Base-by-base conservation (phyloP, 345 rosid species). In the Gossypium bickii region DNA sequence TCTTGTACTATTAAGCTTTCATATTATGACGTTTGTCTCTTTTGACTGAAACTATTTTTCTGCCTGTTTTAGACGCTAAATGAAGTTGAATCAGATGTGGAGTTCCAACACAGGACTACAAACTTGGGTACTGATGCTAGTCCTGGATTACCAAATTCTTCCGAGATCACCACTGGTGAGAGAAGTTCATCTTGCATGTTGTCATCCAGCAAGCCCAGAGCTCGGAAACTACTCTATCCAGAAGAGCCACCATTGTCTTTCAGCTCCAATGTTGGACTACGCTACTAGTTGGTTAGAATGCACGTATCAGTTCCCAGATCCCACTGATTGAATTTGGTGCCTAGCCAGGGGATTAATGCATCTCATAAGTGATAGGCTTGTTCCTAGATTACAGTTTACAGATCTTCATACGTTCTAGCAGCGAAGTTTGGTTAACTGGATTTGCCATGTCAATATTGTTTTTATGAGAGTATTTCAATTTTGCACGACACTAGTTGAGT, bases 41-140 rank as follows among this genome's bases (percentile, higher is more conserved):
- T 17, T 47, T 41, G 59, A 38, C 56, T 48, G 43, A 45, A 52
- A 5, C 41, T 45, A 44, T 41, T 59, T 18, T 61, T 41, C 20
- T 41, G 12, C 44, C 61, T 71, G 34, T 74, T 77, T 41, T 45
- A 81, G 87, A 56, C 75, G 12, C 76, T 81, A 12, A 72, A 60
- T 38, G 80, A 75, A 61, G 81, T 84, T 52, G 80, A 77, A 71
- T 79, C 68, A n/a, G 81, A 75, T 9, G 76, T 77, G 43, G 77
- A 75, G 9, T 48, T 64, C 24, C 72, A 64, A 51, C 59, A 27
- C 43, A 20, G 56, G 44, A 52, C 71, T 59, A 41, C 76, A 74
- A 67, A 17, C 66, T 10, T 27, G 7, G 29, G 13, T 20, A 53
- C 62, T 38, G 71, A 73, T 70, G 59, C 24, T 62, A 52, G 45